Percentiles rank a stretch among this genome's conserved stretches.
phyloP scores from a whole-genome alignment of 2,329 filamentous ascomycete genomes.

The Scleromitrula shiraiana region DNA sequence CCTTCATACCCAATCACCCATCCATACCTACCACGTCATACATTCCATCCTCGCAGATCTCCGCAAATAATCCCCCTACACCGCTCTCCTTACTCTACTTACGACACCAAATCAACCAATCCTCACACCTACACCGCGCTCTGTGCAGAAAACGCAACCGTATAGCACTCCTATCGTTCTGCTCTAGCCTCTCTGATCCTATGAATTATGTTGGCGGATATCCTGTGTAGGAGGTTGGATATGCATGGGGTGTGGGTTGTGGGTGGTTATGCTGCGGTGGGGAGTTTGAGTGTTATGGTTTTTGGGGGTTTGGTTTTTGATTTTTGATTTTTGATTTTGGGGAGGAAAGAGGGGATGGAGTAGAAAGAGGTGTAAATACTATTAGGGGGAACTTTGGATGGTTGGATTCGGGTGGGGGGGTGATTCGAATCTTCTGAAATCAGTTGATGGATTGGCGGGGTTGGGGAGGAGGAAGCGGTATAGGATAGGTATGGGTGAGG shows the following conservation, averaged over 20 bases:
- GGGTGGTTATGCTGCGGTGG: not conserved
- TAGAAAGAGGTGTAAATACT: not conserved
- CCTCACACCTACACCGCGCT: too few species aligned
- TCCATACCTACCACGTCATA: conserved; percentile 26
- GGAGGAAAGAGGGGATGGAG: not conserved
- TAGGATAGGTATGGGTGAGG: conserved; percentile 29
- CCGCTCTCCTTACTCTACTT: conserved; percentile 36
- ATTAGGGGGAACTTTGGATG: not conserved
- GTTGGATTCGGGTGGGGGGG: not conserved
- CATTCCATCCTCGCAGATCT: conserved; percentile 36
- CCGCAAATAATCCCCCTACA: conserved; percentile 38
- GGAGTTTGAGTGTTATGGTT: not conserved
- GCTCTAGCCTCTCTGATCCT: conserved; percentile 1
- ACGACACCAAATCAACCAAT: too few species aligned
- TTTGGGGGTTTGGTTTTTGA: not conserved
- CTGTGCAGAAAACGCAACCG: conserved; percentile 29
- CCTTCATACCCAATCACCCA: conserved; percentile 17
- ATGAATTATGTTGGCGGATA: not conserved
- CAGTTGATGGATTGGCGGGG: conserved; percentile 34
- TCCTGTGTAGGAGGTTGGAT: not conserved
- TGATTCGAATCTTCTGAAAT: conserved; percentile 31
- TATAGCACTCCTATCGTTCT: not conserved
- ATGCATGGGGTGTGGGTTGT: not conserved
- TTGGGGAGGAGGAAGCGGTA: conserved; percentile 29
- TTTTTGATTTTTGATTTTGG: not conserved